Evolutionary conservation across 2,329 filamentous ascomycete genomes (phyloP).

Genomic region (Xylariaceae sp.): DNA sequence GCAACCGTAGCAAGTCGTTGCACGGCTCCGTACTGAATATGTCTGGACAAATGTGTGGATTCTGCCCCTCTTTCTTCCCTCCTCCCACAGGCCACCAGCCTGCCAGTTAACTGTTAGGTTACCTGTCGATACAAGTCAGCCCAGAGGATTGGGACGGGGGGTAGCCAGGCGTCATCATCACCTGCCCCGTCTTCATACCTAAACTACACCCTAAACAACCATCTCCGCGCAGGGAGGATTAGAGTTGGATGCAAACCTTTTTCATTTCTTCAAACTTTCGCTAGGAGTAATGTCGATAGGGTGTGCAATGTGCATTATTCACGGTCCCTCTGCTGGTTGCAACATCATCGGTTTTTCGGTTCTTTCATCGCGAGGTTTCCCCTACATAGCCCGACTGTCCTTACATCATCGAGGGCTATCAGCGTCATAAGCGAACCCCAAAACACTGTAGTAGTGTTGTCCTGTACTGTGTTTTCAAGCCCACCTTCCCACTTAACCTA

Average conservation of each 20-base stretch:
- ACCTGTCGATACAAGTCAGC: slow-evolving; percentile 1
- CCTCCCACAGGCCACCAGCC: neutral
- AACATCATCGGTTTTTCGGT: neutral
- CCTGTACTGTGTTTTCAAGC: neutral
- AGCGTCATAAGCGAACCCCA: slow-evolving; percentile 3
- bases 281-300: no score
- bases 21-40: no score
- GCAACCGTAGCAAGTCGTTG: no score
- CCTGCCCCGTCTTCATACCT: neutral
- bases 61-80: neutral
- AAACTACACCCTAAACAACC: neutral
- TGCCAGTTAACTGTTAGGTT: neutral
- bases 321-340: no score
- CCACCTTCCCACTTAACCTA: neutral
- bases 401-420: slow-evolving; percentile 1
- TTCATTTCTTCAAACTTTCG: no score
- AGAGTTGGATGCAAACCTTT: no score
- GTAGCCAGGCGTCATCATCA: neutral
- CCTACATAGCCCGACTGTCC: neutral
- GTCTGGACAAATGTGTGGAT: neutral
- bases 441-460: no score
- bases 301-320: no score
- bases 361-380: neutral
- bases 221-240: no score
- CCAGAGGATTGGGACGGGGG: slow-evolving; percentile 2